Evolutionary conservation across 495 filamentous ascomycete species (phyloP), one percentile per base, ranked within the genome.

Genomic region (Talaromyces ruber): DNA sequence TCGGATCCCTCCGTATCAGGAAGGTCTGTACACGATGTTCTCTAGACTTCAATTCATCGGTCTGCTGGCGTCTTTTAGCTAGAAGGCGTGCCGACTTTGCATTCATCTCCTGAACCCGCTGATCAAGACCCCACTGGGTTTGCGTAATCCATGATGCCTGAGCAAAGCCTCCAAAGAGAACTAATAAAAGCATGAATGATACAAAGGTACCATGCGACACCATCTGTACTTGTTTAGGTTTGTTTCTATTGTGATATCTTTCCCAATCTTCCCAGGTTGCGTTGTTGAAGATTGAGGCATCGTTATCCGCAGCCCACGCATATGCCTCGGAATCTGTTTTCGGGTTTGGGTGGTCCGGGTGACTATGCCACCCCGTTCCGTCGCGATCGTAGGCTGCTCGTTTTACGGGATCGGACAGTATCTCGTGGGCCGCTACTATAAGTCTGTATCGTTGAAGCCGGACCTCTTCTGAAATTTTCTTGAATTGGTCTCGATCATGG

Each of bases 231-330:
- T 88, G 81, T 54, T 83, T 74, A 9, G 63, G 72, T 53, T 87
- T 83, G 47, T 81, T 74, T 45, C 84, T 77, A 24, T 84, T 76
- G 66, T 91, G 84, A 88, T 90, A 98, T 45, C 80, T 81, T 75
- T 98, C 93, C 94, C 95, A 98, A 70, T 98, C 95, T 69, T 98
- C 94, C 94, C 94, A 98, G 0, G 93, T 98, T 12, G 91, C 95
- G 68, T 97, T 97, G 62, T 79, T 77, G 68, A 84, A 86, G 24
- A 93, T 86, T 21, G 83, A 79, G 58, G 74, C 68, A 74, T 50
- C 70, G 67, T 32, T 67, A 60, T 47, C 74, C 72, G 59, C 71
- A 68, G n/a, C 39, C 39, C 71, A 76, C 57, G 70, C 78, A 66
- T 61, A 74, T 26, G 50, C 58, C 43, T 60, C 61, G 21, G 59